Evolutionary conservation across 1,139 yeast genomes (phyloP).

Genomic region (Yamadazyma sp.): DNA sequence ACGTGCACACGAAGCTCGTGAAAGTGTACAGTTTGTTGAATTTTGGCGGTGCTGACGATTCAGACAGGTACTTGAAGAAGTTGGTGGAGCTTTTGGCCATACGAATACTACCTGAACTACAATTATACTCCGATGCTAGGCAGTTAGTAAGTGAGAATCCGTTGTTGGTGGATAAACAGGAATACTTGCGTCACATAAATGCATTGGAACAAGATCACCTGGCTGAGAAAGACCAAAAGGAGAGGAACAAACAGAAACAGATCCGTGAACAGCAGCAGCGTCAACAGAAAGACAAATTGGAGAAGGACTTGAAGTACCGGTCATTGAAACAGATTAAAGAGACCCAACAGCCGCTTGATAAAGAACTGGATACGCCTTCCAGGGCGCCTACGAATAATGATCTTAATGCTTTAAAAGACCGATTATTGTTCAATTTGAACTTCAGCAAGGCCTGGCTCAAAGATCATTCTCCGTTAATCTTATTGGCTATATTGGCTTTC

Average conservation of each 20-base stretch:
- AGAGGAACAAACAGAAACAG: slow-evolving; percentile 20
- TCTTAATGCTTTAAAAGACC: slow-evolving; percentile 10
- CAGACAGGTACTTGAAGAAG: slow-evolving; percentile 18
- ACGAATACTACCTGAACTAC: slow-evolving; percentile 35
- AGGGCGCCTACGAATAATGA: slow-evolving; percentile 2
- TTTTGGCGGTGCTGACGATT: slow-evolving; percentile 1
- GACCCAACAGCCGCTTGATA: slow-evolving; percentile 1
- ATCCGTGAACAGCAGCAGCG: slow-evolving; percentile 24
- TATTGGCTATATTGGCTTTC: slow-evolving; percentile 22
- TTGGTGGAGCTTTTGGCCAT: slow-evolving; percentile 35
- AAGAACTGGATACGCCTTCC: background rate
- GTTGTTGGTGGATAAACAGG: slow-evolving; percentile 15
- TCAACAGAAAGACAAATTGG: slow-evolving; percentile 24
- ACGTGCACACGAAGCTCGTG: slow-evolving; percentile 11
- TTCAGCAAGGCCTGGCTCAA: slow-evolving; percentile 22
- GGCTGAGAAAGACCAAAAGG: slow-evolving; percentile 19
- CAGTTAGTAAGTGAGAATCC: slow-evolving; percentile 25
- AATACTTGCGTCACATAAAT: slow-evolving; percentile 18
- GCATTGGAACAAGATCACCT: slow-evolving; percentile 19
- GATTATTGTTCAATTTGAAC: slow-evolving; percentile 13
- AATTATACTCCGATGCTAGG: slow-evolving; percentile 28
- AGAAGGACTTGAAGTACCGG: slow-evolving; percentile 33
- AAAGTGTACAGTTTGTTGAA: slow-evolving; percentile 11
- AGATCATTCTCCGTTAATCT: slow-evolving; percentile 31
- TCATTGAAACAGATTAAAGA: slow-evolving; percentile 32